These are phyloP conservation scores for Fusarium poae DNA, from an alignment of 2,329 filamentous ascomycete species.

Conservation along the genomic window DNA sequence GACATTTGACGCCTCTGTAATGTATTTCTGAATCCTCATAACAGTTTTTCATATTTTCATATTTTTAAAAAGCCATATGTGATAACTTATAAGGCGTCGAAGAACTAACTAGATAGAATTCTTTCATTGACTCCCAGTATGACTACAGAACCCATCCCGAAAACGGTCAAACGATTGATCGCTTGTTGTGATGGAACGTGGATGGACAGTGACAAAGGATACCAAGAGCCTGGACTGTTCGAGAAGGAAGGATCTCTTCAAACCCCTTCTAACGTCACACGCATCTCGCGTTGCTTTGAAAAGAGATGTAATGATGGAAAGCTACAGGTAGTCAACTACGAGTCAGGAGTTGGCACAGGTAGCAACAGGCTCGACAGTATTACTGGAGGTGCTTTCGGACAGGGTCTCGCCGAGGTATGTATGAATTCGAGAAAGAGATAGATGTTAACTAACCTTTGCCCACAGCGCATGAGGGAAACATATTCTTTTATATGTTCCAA, in stretches of 20 bases:
- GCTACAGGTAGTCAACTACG: slow-evolving; percentile 71
- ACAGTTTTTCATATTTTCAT: neutral
- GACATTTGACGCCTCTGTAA: slow-evolving; percentile 18
- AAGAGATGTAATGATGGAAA: slow-evolving; percentile 63
- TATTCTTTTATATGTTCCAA: slow-evolving; percentile 74
- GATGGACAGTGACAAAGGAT: slow-evolving; percentile 66
- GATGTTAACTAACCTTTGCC: slow-evolving; percentile 9
- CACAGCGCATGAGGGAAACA: slow-evolving; percentile 68
- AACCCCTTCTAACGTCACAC: slow-evolving; percentile 71
- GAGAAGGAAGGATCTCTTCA: slow-evolving; percentile 59
- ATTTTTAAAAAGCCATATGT: neutral
- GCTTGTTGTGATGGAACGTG: slow-evolving; percentile 68
- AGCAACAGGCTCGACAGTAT: slow-evolving; percentile 63
- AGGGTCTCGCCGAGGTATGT: slow-evolving; percentile 65
- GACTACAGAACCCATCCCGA: slow-evolving; percentile 9
- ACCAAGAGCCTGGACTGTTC: slow-evolving; percentile 56
- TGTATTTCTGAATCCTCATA: slow-evolving; percentile 1
- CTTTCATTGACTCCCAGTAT: slow-evolving; percentile 2
- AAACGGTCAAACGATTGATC: slow-evolving; percentile 60
- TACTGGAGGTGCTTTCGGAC: slow-evolving; percentile 67
- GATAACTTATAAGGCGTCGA: neutral
- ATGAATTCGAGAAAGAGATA: neutral
- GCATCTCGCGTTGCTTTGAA: slow-evolving; percentile 69
- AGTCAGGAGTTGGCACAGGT: slow-evolving; percentile 70
- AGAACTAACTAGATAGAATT: neutral